phyloP scores from a whole-genome alignment of 805 yeast species.

The Lipomyces yamadae region DNA sequence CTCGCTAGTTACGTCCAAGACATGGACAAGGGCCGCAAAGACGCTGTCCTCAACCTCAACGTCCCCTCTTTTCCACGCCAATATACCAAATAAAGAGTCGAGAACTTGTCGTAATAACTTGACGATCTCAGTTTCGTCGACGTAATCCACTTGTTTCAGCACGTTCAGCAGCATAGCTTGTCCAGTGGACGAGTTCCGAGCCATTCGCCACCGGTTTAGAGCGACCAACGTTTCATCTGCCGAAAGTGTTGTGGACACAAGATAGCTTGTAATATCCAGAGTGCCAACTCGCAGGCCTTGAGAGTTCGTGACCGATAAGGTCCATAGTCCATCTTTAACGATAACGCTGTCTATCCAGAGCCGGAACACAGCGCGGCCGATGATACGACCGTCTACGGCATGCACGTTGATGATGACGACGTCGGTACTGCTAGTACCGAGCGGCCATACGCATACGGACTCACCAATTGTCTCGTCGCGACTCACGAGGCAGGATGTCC shows the following conservation, averaged over 20 bases:
- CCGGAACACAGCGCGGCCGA: slow-evolving; percentile 62
- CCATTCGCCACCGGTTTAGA: slow-evolving; percentile 30
- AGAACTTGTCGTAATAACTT: slow-evolving; percentile 48
- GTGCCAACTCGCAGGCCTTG: slow-evolving; percentile 19
- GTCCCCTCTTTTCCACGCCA: slow-evolving; percentile 48
- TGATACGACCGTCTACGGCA: slow-evolving; percentile 60
- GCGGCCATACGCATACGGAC: slow-evolving; percentile 64
- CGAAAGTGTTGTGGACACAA: slow-evolving; percentile 29
- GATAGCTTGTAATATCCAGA: slow-evolving; percentile 19
- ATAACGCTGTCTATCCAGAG: slow-evolving; percentile 42
- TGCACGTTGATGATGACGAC: slow-evolving; percentile 59
- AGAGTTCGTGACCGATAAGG: slow-evolving; percentile 9
- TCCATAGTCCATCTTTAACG: slow-evolving; percentile 22
- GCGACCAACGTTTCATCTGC: slow-evolving; percentile 29
- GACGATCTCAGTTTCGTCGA: slow-evolving; percentile 59
- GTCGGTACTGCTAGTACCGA: slow-evolving; percentile 55
- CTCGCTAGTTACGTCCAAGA: slow-evolving; percentile 39
- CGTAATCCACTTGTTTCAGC: slow-evolving; percentile 45
- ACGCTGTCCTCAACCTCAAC: slow-evolving; percentile 46
- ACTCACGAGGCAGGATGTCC: slow-evolving; percentile 65
- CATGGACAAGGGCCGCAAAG: slow-evolving; percentile 40
- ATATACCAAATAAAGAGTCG: slow-evolving; percentile 43
- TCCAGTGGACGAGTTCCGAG: slow-evolving; percentile 19
- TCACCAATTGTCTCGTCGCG: slow-evolving; percentile 78
- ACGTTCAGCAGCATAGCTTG: slow-evolving; percentile 24